Conservation (phyloP, 306 rosid species). For the Vigna radiata region DNA sequence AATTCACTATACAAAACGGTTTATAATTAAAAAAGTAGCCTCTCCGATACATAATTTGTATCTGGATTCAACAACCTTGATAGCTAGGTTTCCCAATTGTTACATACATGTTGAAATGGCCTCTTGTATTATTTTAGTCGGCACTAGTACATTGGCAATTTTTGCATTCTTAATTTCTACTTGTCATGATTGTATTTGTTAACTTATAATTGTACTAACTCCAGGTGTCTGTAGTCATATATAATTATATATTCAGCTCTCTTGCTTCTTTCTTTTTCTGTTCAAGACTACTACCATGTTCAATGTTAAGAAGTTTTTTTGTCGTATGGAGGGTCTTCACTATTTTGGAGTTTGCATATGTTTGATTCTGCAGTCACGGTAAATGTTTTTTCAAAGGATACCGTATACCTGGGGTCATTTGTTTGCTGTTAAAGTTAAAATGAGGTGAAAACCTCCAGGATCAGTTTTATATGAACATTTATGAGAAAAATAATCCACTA, state of each 20-base stretch:
- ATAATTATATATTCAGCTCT: background rate
- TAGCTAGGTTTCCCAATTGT: background rate
- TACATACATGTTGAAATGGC: background rate
- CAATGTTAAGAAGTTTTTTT: slow-evolving; percentile 1
- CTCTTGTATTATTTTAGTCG: background rate
- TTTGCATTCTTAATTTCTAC: background rate
- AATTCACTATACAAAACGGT: no score
- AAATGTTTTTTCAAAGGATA: background rate
- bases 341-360: slow-evolving; percentile 4
- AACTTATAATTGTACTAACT: background rate
- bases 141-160: slow-evolving; percentile 13
- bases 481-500: slow-evolving; percentile 15
- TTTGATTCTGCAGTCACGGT: slow-evolving; percentile 13
- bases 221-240: background rate
- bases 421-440: background rate
- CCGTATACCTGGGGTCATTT: slow-evolving; percentile 4
- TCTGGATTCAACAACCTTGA: no score
- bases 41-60: no score
- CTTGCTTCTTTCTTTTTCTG: background rate
- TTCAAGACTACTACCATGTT: background rate
- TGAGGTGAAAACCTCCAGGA: background rate
- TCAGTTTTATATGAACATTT: background rate
- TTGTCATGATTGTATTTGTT: slow-evolving; percentile 23
- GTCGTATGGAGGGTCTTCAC: background rate
- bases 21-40: no score